A percentile compares a stretch with the other conserved stretches of the same genome.
phyloP scores from a whole-genome alignment of 371 early-diverging fungal genomes.

The Saksenaea vasiformis region DNA sequence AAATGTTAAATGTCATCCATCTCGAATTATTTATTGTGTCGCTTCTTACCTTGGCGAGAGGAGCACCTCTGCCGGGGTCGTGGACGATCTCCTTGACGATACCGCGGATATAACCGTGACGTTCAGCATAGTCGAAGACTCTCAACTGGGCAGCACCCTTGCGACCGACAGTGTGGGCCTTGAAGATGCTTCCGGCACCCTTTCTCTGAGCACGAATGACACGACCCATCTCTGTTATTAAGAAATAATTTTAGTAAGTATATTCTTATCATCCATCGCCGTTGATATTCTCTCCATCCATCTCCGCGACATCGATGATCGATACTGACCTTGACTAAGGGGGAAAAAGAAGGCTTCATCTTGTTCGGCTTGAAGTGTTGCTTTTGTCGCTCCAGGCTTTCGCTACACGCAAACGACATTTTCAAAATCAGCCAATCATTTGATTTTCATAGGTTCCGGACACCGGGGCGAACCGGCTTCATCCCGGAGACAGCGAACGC shows the following conservation, averaged over 20 bases:
- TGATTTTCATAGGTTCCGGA: no score
- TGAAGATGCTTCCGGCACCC: constrained; percentile 99
- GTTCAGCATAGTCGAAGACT: constrained; percentile 94
- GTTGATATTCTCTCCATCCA: neutral
- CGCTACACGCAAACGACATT: no score
- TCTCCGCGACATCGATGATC: neutral
- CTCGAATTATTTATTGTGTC: neutral
- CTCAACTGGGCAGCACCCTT: constrained; percentile 97
- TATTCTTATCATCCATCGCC: neutral
- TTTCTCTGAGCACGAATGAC: constrained; percentile 93
- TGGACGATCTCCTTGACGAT: constrained; percentile 99
- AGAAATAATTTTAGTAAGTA: neutral
- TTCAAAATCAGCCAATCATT: no score
- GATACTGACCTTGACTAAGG: neutral
- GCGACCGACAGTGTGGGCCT: constrained; percentile 93
- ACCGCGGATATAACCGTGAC: constrained; percentile 96
- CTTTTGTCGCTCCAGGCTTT: neutral
- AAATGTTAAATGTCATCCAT: neutral
- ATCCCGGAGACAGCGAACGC: no score
- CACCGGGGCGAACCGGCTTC: no score
- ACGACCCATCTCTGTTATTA: constrained; percentile 61
- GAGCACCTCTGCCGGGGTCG: constrained; percentile 99
- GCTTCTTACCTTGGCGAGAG: constrained; percentile 89
- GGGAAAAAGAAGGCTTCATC: neutral
- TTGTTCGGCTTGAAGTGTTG: neutral